These are phyloP conservation scores for Citrus trifoliata DNA, from an alignment of 345 rosid genomes.

Conservation along the genomic window DNA sequence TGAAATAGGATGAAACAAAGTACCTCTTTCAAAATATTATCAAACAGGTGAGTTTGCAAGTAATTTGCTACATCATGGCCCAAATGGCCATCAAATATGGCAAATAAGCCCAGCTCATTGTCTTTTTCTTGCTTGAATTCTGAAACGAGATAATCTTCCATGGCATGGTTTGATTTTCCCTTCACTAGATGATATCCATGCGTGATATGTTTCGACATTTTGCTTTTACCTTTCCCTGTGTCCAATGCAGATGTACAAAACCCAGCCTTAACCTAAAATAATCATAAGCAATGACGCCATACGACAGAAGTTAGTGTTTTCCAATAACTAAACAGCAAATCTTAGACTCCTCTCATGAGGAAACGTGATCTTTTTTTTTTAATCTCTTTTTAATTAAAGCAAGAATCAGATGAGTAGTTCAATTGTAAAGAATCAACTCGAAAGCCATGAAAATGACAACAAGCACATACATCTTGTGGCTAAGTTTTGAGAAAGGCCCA, in stretches of 20 bases:
- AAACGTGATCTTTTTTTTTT: background rate
- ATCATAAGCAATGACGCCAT: slow-evolving; percentile 4
- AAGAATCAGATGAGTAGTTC: background rate
- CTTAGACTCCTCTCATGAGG: background rate
- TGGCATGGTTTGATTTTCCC: slow-evolving; percentile 76
- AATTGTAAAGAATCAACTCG: background rate
- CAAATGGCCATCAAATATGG: slow-evolving; percentile 84
- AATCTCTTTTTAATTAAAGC: background rate
- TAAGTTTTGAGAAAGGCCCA: background rate
- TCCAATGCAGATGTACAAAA: slow-evolving; percentile 46
- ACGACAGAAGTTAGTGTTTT: background rate
- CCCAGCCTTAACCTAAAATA: slow-evolving; percentile 55
- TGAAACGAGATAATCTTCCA: slow-evolving; percentile 80
- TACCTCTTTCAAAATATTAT: slow-evolving; percentile 74
- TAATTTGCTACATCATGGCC: slow-evolving; percentile 83
- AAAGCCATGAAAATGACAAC: background rate
- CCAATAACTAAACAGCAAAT: background rate
- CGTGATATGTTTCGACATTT: slow-evolving; percentile 51
- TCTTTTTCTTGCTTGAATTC: slow-evolving; percentile 48
- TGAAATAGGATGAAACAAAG: background rate
- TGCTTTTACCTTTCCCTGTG: slow-evolving; percentile 78
- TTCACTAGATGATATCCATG: slow-evolving; percentile 72
- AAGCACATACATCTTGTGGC: background rate
- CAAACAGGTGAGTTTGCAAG: slow-evolving; percentile 65
- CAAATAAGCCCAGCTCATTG: slow-evolving; percentile 73